Conservation (phyloP, 176 grass and related monocot species). For the Leersia perrieri region DNA sequence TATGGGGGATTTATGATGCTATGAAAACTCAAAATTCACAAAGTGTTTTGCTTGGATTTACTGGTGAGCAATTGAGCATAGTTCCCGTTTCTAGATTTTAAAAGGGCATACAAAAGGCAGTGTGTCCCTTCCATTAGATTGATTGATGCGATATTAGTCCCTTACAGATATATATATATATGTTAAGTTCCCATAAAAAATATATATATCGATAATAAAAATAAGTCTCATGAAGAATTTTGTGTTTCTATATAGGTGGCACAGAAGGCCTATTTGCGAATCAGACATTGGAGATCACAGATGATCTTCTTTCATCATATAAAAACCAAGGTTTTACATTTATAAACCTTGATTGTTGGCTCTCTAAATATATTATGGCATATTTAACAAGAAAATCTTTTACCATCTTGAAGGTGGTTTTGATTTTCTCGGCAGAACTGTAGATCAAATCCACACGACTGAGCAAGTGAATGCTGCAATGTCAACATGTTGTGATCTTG, state of each 20-base stretch:
- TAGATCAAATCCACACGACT: conserved; percentile 44
- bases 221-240: not conserved
- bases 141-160: not conserved
- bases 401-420: conserved; percentile 41
- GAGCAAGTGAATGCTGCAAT: conserved; percentile 49
- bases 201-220: not conserved
- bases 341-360: not conserved
- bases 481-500: conserved; percentile 31
- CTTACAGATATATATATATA: not conserved
- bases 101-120: not conserved
- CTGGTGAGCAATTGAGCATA: conserved; percentile 36
- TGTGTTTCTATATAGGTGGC: conserved; percentile 25
- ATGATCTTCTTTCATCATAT: conserved; percentile 19
- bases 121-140: not conserved
- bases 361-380: not conserved
- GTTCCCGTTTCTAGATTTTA: not conserved
- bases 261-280: conserved; percentile 52
- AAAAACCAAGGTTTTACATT: conserved; percentile 25
- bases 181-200: not conserved
- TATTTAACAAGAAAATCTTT: not conserved
- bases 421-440: conserved; percentile 51
- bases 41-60: conserved; percentile 39
- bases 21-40: conserved; percentile 32
- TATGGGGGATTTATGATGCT: conserved; percentile 47
- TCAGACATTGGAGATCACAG: conserved; percentile 24